Percentiles rank a stretch among this genome's conserved stretches.
phyloP scores from a whole-genome alignment of 2,329 filamentous ascomycete genomes.

The Rhynchosporium graminicola region DNA sequence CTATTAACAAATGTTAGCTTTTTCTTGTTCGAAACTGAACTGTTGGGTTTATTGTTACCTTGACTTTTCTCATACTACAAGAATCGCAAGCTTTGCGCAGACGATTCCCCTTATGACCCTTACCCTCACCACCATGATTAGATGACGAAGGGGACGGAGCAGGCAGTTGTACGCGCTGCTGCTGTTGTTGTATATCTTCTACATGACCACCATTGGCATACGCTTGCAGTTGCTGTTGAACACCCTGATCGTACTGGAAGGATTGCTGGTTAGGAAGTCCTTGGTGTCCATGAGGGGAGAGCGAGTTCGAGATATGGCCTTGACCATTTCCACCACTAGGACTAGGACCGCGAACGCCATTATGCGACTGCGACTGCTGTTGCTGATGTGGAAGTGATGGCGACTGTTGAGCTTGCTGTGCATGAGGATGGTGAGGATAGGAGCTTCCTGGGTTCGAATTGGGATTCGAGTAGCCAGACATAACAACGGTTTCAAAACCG shows the following conservation, averaged over 20 bases:
- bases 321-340: constrained; percentile 4
- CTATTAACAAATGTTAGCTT: constrained; percentile 40
- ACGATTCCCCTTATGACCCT: constrained; percentile 40
- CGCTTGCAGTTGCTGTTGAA: constrained; percentile 24
- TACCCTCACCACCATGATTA: constrained; percentile 23
- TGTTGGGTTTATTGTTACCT: constrained; percentile 41
- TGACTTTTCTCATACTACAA: constrained; percentile 54
- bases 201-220: constrained; percentile 25
- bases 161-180: constrained; percentile 6
- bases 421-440: neutral
- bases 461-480: constrained; percentile 26
- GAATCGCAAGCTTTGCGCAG: constrained; percentile 54
- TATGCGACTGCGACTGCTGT: constrained; percentile 2
- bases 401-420: constrained; percentile 15
- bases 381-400: constrained; percentile 9
- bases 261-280: constrained; percentile 20
- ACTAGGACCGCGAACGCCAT: neutral
- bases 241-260: constrained; percentile 21
- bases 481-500: constrained; percentile 11
- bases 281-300: constrained; percentile 19
- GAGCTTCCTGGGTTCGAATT: constrained; percentile 14
- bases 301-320: neutral
- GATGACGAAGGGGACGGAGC: constrained; percentile 22
- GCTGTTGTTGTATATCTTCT: constrained; percentile 21
- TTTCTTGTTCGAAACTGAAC: neutral